Conservation (phyloP, 495 filamentous ascomycete genomes). For the Tirmania nivea region DNA sequence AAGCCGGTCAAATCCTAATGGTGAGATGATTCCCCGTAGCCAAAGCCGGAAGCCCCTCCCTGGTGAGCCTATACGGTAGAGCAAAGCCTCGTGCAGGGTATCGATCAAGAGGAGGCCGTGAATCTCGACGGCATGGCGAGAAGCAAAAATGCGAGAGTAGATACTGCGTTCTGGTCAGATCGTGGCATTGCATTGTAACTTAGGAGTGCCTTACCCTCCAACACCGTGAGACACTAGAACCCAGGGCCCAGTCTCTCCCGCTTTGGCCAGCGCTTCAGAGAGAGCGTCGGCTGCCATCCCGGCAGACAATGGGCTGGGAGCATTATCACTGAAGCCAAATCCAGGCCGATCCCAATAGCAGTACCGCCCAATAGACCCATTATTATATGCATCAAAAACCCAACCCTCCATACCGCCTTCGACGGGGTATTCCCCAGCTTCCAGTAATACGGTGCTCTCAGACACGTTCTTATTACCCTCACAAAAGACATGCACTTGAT, state of each 20-base stretch:
- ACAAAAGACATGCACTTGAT: constrained; percentile 69
- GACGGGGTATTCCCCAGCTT: constrained; percentile 58
- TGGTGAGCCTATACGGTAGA: constrained; percentile 41
- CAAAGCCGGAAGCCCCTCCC: constrained; percentile 62
- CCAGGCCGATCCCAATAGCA: constrained; percentile 94
- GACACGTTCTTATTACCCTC: constrained; percentile 39
- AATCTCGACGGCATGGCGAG: constrained; percentile 48
- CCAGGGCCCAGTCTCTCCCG: constrained; percentile 73
- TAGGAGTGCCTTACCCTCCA: not conserved
- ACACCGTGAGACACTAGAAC: constrained; percentile 31
- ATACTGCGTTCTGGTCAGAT: constrained; percentile 27
- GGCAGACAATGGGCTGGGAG: constrained; percentile 76
- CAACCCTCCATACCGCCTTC: constrained; percentile 56
- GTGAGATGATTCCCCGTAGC: constrained; percentile 63
- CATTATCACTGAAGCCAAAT: constrained; percentile 64
- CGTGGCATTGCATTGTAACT: constrained; percentile 21
- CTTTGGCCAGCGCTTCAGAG: constrained; percentile 57
- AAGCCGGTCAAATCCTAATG: constrained; percentile 61
- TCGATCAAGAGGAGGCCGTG: constrained; percentile 70
- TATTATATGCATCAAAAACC: constrained; percentile 38
- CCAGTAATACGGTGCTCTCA: constrained; percentile 52
- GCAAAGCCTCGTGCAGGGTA: constrained; percentile 62
- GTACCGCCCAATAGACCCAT: constrained; percentile 61
- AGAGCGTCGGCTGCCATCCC: constrained; percentile 74
- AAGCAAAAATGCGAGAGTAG: constrained; percentile 74